Evolutionary conservation across 2,329 filamentous ascomycete species (phyloP), one percentile per base, ranked within the genome.

Genomic region (Neoscytalidium dimidiatum): DNA sequence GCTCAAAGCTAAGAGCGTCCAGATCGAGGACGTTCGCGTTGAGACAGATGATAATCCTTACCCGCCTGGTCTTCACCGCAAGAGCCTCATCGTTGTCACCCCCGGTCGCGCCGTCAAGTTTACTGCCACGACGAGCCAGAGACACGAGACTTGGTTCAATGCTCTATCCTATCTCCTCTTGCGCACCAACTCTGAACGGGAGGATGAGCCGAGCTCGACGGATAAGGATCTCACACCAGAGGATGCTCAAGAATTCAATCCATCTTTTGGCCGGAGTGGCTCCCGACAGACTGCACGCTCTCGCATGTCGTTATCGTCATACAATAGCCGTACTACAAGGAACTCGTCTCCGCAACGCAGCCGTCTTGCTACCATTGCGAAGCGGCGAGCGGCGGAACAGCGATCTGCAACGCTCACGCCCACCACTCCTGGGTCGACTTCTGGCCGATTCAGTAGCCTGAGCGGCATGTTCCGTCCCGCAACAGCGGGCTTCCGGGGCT

Each of bases 111-210:
- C 89, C 17, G 88, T 99, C 79, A 94, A 97, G 78, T 96, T 99
- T 70, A 99, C 95, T 1, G 96, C 94, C 68, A 89, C 92, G 2
- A 99, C 95, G 3, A 91, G 92, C 41, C 93, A 97, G 75, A 87
- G 95, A 67, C 95, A 99, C 74, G 95, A 99, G 81, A 98, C 94
- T 0, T 99, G 95, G 95, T 97, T 95, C 84, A 98, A 98, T 73
- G 94, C 95, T 0, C 84, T 99, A 63, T 96, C 92, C 1, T 99
- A 99, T 75, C 85, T 99, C 14, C 85, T 98, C 38, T 84, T 97
- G 31, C 89, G 94, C 51, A 93, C 89, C 28, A 82, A 79, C 28
- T 77, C 84, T 17, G 81, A 82, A 53, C 72, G 76, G 63, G 77
- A 85, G 21, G 89, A 90, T 41, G 84, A 86, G 60, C 81, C 85